Conservation (phyloP, 495 filamentous ascomycete genomes). For the Xylaria nigripes region DNA sequence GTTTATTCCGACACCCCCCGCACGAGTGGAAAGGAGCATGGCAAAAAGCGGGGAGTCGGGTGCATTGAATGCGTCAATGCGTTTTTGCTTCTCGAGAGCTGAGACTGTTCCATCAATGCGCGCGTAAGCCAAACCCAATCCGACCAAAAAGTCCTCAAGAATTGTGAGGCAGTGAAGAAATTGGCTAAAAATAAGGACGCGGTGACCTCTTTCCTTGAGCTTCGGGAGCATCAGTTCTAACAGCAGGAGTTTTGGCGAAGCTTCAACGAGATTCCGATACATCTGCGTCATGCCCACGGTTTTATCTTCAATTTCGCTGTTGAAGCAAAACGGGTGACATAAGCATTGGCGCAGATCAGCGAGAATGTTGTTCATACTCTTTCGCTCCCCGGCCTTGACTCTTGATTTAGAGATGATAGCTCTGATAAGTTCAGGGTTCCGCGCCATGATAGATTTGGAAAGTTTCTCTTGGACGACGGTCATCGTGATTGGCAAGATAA, state of each 20-base stretch:
- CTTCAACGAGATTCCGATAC: slow-evolving; percentile 78
- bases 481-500: slow-evolving; percentile 92
- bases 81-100: slow-evolving; percentile 79
- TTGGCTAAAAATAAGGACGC: slow-evolving; percentile 93
- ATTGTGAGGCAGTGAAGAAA: slow-evolving; percentile 85
- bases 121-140: slow-evolving; percentile 58
- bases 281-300: slow-evolving; percentile 42
- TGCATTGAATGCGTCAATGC: slow-evolving; percentile 89
- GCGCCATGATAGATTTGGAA: slow-evolving; percentile 85
- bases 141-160: slow-evolving; percentile 80
- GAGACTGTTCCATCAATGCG: slow-evolving; percentile 80
- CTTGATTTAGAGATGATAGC: slow-evolving; percentile 65
- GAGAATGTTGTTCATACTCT: slow-evolving; percentile 83
- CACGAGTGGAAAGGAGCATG: slow-evolving; percentile 87
- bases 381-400: slow-evolving; percentile 59
- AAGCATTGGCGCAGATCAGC: slow-evolving; percentile 94
- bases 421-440: slow-evolving; percentile 81
- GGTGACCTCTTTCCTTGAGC: slow-evolving; percentile 77
- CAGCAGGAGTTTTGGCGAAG: slow-evolving; percentile 81
- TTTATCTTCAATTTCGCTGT: slow-evolving; percentile 74
- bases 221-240: slow-evolving; percentile 87
- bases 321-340: slow-evolving; percentile 95
- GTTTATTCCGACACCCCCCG: slow-evolving; percentile 96
- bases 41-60: slow-evolving; percentile 74
- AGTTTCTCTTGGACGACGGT: slow-evolving; percentile 85